Evolutionary conservation across 2,329 filamentous ascomycete species (phyloP).

Genomic region (Colletotrichum lindemuthianum): DNA sequence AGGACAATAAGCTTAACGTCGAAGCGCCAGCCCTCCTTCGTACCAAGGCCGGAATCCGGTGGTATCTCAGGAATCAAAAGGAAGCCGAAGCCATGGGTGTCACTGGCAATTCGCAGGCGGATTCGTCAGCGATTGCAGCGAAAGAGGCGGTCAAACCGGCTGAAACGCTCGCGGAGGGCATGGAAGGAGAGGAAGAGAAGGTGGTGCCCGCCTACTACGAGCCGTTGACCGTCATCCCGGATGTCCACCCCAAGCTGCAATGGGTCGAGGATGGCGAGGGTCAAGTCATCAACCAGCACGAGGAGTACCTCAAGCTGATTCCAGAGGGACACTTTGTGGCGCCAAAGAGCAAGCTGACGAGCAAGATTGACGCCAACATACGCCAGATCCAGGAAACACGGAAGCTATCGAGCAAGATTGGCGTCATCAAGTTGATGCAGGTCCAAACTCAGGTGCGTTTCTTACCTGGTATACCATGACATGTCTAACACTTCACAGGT

Average conservation of each 20-base stretch:
- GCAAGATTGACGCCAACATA: constrained; percentile 90
- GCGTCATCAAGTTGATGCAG: constrained; percentile 99
- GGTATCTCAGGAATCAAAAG: constrained; percentile 83
- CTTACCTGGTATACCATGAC: not conserved
- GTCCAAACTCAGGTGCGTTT: constrained; percentile 86
- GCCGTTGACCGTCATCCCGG: constrained; percentile 83
- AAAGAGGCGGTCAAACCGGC: constrained; percentile 61
- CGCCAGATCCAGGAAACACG: constrained; percentile 95
- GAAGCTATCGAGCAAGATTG: constrained; percentile 95
- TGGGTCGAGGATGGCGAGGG: constrained; percentile 94
- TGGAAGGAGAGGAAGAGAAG: constrained; percentile 86
- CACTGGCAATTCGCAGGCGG: constrained; percentile 47
- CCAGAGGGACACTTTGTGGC: constrained; percentile 80
- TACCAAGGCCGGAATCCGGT: constrained; percentile 87
- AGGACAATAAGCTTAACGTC: constrained; percentile 81
- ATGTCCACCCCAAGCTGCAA: constrained; percentile 78
- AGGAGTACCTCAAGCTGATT: constrained; percentile 83
- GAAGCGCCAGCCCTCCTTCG: constrained; percentile 90
- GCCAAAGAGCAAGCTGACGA: constrained; percentile 77
- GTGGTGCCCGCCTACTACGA: constrained; percentile 96
- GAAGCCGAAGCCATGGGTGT: constrained; percentile 66
- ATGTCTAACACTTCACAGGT: constrained; percentile 64
- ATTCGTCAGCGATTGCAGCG: constrained; percentile 59
- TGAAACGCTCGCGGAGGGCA: constrained; percentile 93
- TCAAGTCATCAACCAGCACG: constrained; percentile 86